Percentiles rank a stretch among this genome's conserved stretches.
phyloP scores from a whole-genome alignment of 2,329 filamentous ascomycete genomes.

The Amylocarpus encephaloides region DNA sequence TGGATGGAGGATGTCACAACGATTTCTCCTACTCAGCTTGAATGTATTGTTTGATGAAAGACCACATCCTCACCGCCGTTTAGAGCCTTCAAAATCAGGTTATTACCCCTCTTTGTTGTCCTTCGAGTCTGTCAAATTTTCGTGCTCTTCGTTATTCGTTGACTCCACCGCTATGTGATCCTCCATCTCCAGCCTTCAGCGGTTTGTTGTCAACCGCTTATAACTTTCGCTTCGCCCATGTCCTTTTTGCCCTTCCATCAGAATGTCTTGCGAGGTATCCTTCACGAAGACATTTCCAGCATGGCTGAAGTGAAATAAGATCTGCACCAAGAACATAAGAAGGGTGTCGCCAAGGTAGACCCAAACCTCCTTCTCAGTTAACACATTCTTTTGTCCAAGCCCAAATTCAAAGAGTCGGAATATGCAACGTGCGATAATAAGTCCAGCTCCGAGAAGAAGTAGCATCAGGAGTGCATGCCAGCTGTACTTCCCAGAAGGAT shows the following conservation, averaged over 20 bases:
- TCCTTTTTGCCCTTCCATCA: neutral
- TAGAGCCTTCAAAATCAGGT: no score
- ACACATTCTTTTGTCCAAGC: slow-evolving; percentile 36
- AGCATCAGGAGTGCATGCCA: slow-evolving; percentile 34
- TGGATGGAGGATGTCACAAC: neutral
- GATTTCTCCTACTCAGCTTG: neutral
- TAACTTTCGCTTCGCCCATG: neutral
- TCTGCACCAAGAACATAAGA: slow-evolving; percentile 36
- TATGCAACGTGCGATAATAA: slow-evolving; percentile 41
- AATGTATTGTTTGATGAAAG: no score
- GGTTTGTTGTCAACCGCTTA: neutral
- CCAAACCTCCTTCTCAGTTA: slow-evolving; percentile 37
- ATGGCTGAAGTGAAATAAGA: slow-evolving; percentile 32
- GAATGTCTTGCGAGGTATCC: neutral
- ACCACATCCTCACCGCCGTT: no score
- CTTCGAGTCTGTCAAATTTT: no score
- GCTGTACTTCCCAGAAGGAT: slow-evolving; percentile 5
- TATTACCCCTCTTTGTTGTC: no score
- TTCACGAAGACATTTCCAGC: slow-evolving; percentile 27
- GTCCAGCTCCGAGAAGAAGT: slow-evolving; percentile 34
- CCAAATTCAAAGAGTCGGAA: slow-evolving; percentile 41
- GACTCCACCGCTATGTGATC: no score
- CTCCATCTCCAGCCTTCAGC: no score
- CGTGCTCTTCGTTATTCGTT: no score
- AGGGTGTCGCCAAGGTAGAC: slow-evolving; percentile 38